These are phyloP conservation scores for Trichophaea hybrida DNA, from an alignment of 2,329 filamentous ascomycete species.

Conservation along the genomic window DNA sequence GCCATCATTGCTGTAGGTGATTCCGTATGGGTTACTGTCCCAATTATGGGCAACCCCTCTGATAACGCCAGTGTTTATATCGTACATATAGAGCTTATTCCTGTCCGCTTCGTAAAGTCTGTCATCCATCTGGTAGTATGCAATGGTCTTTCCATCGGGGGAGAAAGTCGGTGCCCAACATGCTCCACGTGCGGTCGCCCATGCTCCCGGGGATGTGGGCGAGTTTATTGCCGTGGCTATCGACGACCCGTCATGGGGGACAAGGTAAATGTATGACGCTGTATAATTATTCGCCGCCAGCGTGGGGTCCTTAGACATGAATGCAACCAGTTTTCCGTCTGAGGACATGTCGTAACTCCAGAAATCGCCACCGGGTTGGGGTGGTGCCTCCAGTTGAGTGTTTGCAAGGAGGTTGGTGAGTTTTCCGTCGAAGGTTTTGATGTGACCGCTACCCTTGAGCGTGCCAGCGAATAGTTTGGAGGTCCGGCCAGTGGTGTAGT, in stretches of 20 bases:
- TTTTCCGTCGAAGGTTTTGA: conserved; percentile 5
- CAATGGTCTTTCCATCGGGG: conserved; percentile 52
- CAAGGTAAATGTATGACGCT: conserved; percentile 30
- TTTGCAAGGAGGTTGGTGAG: conserved; percentile 23
- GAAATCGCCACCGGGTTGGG: conserved; percentile 62
- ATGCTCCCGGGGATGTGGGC: conserved; percentile 25
- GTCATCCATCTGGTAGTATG: conserved; percentile 64
- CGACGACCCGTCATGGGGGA: conserved; percentile 26
- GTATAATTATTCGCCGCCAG: conserved; percentile 60
- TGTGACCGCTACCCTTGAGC: conserved; percentile 31
- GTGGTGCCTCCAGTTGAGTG: conserved; percentile 42
- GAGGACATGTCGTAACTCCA: conserved; percentile 62
- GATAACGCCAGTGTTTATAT: conserved; percentile 31
- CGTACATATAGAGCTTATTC: conserved; percentile 35
- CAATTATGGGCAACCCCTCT: conserved; percentile 32
- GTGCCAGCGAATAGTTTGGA: conserved; percentile 60
- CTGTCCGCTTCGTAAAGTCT: conserved; percentile 75
- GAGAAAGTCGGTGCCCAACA: conserved; percentile 45
- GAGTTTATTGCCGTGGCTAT: conserved; percentile 30
- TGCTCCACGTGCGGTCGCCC: conserved; percentile 29
- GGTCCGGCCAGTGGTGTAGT: conserved; percentile 52
- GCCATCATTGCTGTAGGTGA: conserved; percentile 42
- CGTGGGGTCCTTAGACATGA: conserved; percentile 59
- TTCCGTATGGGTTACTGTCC: conserved; percentile 40
- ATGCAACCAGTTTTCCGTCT: conserved; percentile 45